Evolutionary conservation across 768 basidiomycete species (phyloP).

Genomic region (Austroboletus festivus): DNA sequence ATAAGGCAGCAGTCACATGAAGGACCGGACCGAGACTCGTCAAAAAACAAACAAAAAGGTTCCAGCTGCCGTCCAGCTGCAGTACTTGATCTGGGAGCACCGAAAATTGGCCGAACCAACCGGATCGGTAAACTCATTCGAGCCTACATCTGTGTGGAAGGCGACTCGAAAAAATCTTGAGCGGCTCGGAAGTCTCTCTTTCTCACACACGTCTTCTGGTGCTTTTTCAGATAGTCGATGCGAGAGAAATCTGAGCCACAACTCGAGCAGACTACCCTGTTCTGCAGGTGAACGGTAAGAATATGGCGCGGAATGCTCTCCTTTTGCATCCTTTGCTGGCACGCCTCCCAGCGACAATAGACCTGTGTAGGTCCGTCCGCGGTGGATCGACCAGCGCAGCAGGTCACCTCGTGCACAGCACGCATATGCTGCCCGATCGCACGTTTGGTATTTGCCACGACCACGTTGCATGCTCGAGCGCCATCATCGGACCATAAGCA

Average conservation of each 20-base stretch:
- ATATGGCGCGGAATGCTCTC: slow-evolving; percentile 29
- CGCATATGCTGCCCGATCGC: slow-evolving; percentile 15
- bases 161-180: too few species aligned
- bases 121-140: too few species aligned
- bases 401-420: slow-evolving; percentile 5
- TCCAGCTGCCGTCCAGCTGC: too few species aligned
- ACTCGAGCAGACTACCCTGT: slow-evolving; percentile 18
- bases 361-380: not conserved
- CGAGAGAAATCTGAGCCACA: slow-evolving; percentile 24
- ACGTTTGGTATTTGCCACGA: slow-evolving; percentile 4
- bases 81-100: too few species aligned
- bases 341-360: slow-evolving; percentile 18
- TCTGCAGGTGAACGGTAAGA: slow-evolving; percentile 19
- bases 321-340: slow-evolving; percentile 18
- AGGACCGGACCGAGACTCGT: too few species aligned
- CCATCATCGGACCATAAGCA: slow-evolving; percentile 15
- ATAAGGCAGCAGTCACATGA: too few species aligned
- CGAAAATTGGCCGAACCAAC: too few species aligned
- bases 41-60: too few species aligned
- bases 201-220: slow-evolving; percentile 11
- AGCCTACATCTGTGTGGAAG: too few species aligned
- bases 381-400: not conserved
- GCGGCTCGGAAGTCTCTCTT: not conserved
- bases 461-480: not conserved
- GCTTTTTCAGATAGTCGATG: slow-evolving; percentile 25